Evolutionary conservation across 2,329 filamentous ascomycete genomes (phyloP).

Genomic region (Aotearoamyces nothofagi): DNA sequence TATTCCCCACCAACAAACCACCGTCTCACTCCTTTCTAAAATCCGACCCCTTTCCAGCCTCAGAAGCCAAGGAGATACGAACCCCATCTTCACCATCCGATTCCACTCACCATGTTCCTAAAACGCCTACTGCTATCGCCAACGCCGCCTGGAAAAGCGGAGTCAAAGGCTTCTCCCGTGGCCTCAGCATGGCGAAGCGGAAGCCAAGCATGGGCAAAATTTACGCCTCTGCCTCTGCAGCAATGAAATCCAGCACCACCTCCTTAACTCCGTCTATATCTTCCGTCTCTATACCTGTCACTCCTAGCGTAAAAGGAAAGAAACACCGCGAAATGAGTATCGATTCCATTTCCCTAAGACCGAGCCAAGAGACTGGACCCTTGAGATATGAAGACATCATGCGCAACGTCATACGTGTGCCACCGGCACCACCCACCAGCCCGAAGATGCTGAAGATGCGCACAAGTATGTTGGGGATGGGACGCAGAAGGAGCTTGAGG

Average conservation of each 20-base stretch:
- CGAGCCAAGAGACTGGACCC: not conserved
- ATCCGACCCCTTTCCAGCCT: constrained; percentile 12
- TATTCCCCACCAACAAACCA: constrained; percentile 9
- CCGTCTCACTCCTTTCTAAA: too few species aligned
- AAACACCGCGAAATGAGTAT: not conserved
- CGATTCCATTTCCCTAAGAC: too few species aligned
- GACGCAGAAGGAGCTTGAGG: constrained; percentile 9
- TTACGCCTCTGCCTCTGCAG: not conserved
- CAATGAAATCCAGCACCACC: not conserved
- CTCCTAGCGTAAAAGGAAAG: not conserved
- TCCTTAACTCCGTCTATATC: not conserved
- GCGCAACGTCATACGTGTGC: constrained; percentile 5
- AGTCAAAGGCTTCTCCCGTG: not conserved
- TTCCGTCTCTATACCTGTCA: too few species aligned
- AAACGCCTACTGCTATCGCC: constrained; percentile 1
- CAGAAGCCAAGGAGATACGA: not conserved
- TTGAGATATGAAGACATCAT: constrained; percentile 11
- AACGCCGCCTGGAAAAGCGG: not conserved
- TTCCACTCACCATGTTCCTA: constrained; percentile 2
- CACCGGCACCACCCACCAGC: constrained; percentile 6
- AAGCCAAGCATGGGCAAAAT: not conserved
- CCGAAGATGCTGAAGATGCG: not conserved
- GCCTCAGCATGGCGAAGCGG: not conserved
- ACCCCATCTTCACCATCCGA: not conserved
- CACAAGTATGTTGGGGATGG: constrained; percentile 3